Evolutionary conservation across 202 grass and related monocot species (phyloP), one percentile per base, ranked within the genome.

Genomic region (Elaeis oleifera): DNA sequence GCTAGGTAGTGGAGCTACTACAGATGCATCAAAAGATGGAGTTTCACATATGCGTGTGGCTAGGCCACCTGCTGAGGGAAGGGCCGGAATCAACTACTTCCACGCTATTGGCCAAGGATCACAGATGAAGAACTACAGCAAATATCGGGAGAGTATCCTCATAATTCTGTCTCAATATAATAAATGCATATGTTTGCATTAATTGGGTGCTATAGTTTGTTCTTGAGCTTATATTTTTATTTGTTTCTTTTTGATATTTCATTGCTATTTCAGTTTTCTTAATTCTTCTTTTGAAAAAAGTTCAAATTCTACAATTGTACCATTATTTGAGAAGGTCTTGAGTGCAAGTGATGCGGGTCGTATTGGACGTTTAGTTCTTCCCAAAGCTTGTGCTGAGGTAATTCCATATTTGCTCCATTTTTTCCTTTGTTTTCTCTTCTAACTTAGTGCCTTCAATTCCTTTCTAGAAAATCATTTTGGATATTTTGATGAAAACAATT

Each of bases 121-220:
- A 97, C 94, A 17, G 94, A 97, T 65, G 88, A 97, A 79, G 94
- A 97, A 68, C 80, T 97, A 70, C 94, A 97, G 18, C 94, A 97
- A 86, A 97, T 97, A 76, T 97, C 94, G 69, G 94, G 94, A 86
- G 94, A 92, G 94, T 97, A 97, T 97, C 94, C 88, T 2, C 36
- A 56, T 29, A 49, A 78, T 31, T 32, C 59, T 26, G 18, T 3
- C 65, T 13, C 29, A 59, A 16, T 64, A 56, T 65, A 23, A 2
- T 5, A 63, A 21, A 18, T 24, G 60, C 17, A 25, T 69, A 3
- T 44, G 62, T 13, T 18, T 76, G 3, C 23, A 50, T 54, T 50
- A 4, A 27, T 68, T 29, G 36, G 9, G 11, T 44, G 36, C 36
- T 44, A 11, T 14, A 44, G 2, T 44, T 44, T 13, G 36, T 44